Base-by-base conservation (phyloP, 495 filamentous ascomycete genomes). In the Stereocaulon alpinum region DNA sequence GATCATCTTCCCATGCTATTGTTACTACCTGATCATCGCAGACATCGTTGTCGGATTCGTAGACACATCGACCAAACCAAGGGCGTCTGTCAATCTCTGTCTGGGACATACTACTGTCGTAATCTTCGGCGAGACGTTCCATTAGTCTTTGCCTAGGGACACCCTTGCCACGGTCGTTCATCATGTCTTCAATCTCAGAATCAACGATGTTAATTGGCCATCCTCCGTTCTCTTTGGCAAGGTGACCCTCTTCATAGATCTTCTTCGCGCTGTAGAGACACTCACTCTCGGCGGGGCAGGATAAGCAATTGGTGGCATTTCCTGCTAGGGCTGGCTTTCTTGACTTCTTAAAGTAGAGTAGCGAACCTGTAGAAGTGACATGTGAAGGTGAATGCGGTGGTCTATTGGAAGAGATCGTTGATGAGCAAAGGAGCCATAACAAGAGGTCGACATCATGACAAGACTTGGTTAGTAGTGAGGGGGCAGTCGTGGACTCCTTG, bases 11-110 rank as follows among this genome's bases (percentile, higher is more conserved):
- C 91, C 93, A 97, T 2, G 77, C 80, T 24, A 96, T 81, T 0
- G 85, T 91, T 10, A 97, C 93, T 30, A 84, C 73, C 69, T 97
- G 92, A 66, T 96, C 88, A 68, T 98, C 93, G 67, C 85, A 88
- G 24, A 91, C 93, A 66, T 90, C 83, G 66, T 96, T 98, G 69
- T 91, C 89, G 17, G 84, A 77, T 69, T 96, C 93, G 71, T 85
- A 98, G 10, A 98, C 93, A 68, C 94, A 98, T 34, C 91, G 82
- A 1, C 93, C 93, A 65, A 89, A 96, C 91, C 90, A 96, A 18
- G 86, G 84, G 20, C 82, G 73, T 11, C 71, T 56, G 54, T 84
- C 77, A 11, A 91, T 76, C 9, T 83, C 75, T 20, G 62, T 61
- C 11, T 74, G 71, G 1, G 76, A 64, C 1, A 80, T 81, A 7